A percentile compares a stretch with the other conserved stretches of the same genome.
phyloP scores from a whole-genome alignment of 164 flowering plant genomes.

The Echeveria elegans region DNA sequence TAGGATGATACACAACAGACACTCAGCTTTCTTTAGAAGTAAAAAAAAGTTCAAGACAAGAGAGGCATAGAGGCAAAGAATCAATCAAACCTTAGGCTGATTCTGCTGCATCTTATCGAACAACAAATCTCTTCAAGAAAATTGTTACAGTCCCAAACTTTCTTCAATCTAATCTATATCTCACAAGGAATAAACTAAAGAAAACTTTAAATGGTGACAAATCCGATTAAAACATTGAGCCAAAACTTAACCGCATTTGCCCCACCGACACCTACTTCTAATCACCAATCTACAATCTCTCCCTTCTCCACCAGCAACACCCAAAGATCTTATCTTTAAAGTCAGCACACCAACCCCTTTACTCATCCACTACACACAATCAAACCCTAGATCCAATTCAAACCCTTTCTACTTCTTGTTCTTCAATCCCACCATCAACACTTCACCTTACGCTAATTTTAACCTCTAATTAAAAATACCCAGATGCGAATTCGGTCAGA shows the following conservation, averaged over 20 bases:
- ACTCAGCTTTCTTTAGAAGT: too few relatives aligned
- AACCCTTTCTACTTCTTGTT: not conserved
- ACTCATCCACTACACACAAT: conserved; percentile 4
- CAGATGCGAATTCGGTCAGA: not conserved
- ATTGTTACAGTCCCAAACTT: not conserved
- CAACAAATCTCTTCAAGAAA: not conserved
- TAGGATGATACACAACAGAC: not conserved
- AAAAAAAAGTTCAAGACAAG: too few relatives aligned
- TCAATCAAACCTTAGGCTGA: conserved; percentile 27
- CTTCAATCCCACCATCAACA: conserved; percentile 15
- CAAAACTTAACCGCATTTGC: conserved; percentile 22
- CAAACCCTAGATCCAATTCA: conserved; percentile 4
- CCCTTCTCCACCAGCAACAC: conserved; percentile 7
- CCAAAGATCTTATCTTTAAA: conserved; percentile 7
- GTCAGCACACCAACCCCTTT: not conserved
- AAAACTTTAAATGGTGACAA: not conserved
- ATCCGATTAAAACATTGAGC: not conserved
- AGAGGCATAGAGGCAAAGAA: not conserved
- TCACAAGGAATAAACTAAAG: not conserved
- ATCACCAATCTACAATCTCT: conserved; percentile 17
- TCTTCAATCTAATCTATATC: not conserved
- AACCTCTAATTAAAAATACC: not conserved
- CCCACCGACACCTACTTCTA: conserved; percentile 19
- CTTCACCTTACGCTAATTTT: not conserved
- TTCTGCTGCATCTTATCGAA: conserved; percentile 31